These are phyloP conservation scores for Aquilaria agallochum DNA, from an alignment of 441 rosid species.

Conservation along the genomic window DNA sequence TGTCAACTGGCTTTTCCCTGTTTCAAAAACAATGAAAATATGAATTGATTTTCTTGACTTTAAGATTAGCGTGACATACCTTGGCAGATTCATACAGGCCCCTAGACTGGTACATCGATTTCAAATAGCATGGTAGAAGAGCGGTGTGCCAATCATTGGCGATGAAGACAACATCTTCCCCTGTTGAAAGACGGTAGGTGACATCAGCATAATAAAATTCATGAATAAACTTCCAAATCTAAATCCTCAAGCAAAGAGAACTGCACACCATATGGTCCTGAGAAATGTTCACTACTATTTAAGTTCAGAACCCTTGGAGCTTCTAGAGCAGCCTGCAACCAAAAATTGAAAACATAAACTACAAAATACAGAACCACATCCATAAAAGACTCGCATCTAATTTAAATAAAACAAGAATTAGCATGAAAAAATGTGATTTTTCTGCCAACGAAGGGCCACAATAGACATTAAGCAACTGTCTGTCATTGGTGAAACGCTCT, in stretches of 20 bases:
- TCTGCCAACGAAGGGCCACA: too few species aligned
- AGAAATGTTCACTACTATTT: constrained; percentile 50
- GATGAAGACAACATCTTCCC: constrained; percentile 77
- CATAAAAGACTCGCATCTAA: too few species aligned
- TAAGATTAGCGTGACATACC: constrained; percentile 30
- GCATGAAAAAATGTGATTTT: neutral
- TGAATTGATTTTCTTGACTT: neutral
- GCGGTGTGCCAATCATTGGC: constrained; percentile 98
- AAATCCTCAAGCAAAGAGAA: constrained; percentile 1
- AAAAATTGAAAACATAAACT: constrained; percentile 14
- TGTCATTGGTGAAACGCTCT: too few species aligned
- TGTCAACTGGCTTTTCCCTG: neutral
- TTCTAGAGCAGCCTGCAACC: constrained; percentile 75
- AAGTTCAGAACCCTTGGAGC: constrained; percentile 78
- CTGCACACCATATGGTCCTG: constrained; percentile 72
- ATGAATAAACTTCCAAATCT: neutral
- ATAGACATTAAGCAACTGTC: too few species aligned
- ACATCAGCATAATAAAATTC: neutral
- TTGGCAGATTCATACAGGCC: constrained; percentile 73
- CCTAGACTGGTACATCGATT: constrained; percentile 59
- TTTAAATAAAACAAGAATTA: neutral
- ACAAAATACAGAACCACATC: neutral
- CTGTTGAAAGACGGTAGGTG: constrained; percentile 28
- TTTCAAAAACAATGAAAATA: neutral
- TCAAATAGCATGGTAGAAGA: constrained; percentile 80